Percentiles rank a stretch among this genome's conserved stretches.
phyloP scores from a whole-genome alignment of 2,329 filamentous ascomycete genomes.

The Bipolaris victoriae region DNA sequence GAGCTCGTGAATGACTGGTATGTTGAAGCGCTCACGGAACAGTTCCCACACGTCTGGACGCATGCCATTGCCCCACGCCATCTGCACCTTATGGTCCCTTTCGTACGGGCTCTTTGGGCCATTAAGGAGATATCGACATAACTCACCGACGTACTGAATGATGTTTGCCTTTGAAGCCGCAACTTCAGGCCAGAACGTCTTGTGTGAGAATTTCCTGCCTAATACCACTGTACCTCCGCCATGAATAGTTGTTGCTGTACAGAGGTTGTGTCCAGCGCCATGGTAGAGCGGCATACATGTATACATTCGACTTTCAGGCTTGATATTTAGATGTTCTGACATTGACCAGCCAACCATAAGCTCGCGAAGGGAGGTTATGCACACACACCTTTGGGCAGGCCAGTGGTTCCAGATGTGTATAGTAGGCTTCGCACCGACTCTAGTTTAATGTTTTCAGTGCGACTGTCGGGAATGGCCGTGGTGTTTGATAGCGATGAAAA shows the following conservation, averaged over 20 bases:
- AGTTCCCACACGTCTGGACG: conserved; percentile 51
- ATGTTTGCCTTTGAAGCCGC: conserved; percentile 37
- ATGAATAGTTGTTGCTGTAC: conserved; percentile 37
- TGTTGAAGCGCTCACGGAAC: conserved; percentile 49
- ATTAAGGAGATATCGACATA: conserved; percentile 47
- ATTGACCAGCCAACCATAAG: conserved; percentile 32
- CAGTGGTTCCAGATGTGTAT: conserved; percentile 48
- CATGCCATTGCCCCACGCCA: conserved; percentile 53
- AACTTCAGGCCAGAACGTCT: conserved; percentile 49
- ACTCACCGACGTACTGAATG: conserved; percentile 49
- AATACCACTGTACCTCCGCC: conserved; percentile 42
- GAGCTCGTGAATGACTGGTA: conserved; percentile 49
- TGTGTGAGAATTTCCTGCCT: conserved; percentile 43
- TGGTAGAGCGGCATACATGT: conserved; percentile 51
- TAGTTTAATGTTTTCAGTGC: conserved; percentile 28
- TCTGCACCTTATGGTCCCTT: conserved; percentile 38
- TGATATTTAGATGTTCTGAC: conserved; percentile 37
- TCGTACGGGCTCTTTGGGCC: conserved; percentile 42
- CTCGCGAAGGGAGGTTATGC: conserved; percentile 37
- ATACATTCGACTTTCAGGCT: conserved; percentile 39
- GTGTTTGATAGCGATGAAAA: conserved; percentile 30
- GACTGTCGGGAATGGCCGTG: conserved; percentile 33
- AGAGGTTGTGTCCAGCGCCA: conserved; percentile 42
- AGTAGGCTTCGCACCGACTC: conserved; percentile 40
- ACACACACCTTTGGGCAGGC: conserved; percentile 42